phyloP scores from a whole-genome alignment of 2,329 filamentous ascomycete species.

The Cercospora berteroae region DNA sequence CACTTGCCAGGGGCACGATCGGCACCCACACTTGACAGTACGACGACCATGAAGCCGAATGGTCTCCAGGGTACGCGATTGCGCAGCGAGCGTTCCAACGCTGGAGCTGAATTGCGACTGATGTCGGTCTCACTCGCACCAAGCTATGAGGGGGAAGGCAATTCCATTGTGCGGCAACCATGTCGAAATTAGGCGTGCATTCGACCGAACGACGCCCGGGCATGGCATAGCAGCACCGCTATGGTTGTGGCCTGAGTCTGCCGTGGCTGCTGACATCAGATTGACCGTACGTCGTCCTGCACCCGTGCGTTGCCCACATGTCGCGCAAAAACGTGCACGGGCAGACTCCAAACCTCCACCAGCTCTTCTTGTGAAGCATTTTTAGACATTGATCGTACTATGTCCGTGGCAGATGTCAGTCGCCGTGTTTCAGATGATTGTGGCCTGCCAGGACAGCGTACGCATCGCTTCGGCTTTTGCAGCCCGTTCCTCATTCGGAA shows the following conservation, averaged over 20 bases:
- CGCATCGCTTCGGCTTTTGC: neutral
- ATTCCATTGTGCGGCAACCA: neutral
- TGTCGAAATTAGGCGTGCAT: neutral
- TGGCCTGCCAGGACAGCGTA: neutral
- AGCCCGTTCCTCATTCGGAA: neutral
- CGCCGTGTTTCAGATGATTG: slow-evolving; percentile 9
- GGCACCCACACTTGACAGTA: neutral
- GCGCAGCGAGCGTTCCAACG: neutral
- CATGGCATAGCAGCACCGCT: neutral
- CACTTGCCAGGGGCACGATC: slow-evolving; percentile 11
- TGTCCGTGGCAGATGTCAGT: slow-evolving; percentile 12
- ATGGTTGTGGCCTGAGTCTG: neutral
- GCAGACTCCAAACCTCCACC: neutral
- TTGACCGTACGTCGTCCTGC: neutral
- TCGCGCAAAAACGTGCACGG: slow-evolving; percentile 1
- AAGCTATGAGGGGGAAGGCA: neutral
- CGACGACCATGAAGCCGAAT: neutral
- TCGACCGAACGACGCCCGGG: neutral
- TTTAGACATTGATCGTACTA: slow-evolving; percentile 4
- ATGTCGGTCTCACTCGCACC: neutral
- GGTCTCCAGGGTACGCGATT: neutral
- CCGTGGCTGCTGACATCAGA: neutral
- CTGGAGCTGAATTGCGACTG: neutral
- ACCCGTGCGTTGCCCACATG: neutral
- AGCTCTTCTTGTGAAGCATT: slow-evolving; percentile 14